Conservation (phyloP, 179 eudicot genomes). For the Silene coronaria region DNA sequence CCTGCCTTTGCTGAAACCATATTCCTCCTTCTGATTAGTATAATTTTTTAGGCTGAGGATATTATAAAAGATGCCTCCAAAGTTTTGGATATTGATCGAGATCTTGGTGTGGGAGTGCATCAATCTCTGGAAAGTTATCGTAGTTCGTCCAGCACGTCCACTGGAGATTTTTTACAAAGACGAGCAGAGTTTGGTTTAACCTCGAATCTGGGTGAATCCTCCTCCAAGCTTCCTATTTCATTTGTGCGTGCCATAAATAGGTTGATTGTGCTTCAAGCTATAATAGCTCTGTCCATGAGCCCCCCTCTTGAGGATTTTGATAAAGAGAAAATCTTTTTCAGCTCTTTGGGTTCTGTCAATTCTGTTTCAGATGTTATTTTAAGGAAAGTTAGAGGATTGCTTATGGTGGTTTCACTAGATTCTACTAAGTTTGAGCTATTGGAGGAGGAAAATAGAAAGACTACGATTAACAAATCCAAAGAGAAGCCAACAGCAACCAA, state of each 20-base stretch:
- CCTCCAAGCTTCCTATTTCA: conserved; percentile 31
- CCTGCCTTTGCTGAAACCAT: conserved; percentile 16
- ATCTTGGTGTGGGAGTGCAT: conserved; percentile 30
- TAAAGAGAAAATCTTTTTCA: conserved; percentile 55
- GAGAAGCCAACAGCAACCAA: conserved; percentile 50
- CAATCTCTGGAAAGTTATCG: conserved; percentile 25
- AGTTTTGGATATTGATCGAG: conserved; percentile 35
- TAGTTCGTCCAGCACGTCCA: conserved; percentile 21
- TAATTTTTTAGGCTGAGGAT: conserved; percentile 57
- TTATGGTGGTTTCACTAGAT: conserved; percentile 87
- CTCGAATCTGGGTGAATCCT: conserved; percentile 21
- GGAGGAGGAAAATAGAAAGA: conserved; percentile 42
- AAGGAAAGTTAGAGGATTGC: conserved; percentile 69
- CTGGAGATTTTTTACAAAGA: conserved; percentile 23
- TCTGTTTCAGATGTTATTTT: conserved; percentile 55
- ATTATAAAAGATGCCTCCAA: conserved; percentile 41
- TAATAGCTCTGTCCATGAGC: conserved; percentile 38
- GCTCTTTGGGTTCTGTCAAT: conserved; percentile 58
- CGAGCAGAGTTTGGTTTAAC: conserved; percentile 29
- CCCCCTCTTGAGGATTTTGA: conserved; percentile 44
- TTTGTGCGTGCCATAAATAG: conserved; percentile 32
- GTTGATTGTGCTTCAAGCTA: conserved; percentile 65
- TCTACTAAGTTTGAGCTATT: conserved; percentile 74
- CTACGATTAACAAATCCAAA: conserved; percentile 42
- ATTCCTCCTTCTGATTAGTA: conserved; percentile 28